Evolutionary conservation across 176 grass and related monocot genomes (phyloP), one percentile per base, ranked within the genome.

Genomic region (Chloris gayana): DNA sequence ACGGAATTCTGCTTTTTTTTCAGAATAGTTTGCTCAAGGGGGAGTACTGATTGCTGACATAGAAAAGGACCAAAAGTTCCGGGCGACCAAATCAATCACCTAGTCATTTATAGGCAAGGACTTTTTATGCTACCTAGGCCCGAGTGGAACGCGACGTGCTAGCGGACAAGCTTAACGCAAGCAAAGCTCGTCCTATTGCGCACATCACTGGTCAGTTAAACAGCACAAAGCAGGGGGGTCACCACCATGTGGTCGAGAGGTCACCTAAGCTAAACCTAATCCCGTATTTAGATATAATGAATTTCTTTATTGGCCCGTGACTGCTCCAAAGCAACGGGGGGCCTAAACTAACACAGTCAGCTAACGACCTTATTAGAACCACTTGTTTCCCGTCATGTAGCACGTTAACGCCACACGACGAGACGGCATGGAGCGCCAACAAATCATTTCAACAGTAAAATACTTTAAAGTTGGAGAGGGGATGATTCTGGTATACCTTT

Each of bases 401-500:
- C 45, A 25, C 26, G 39, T n/a, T 49, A 73, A 49, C 30, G 35
- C 73, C 33, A 41, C 72, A 22, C 24, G 7, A 37, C 18, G 54
- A 3, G 19, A 49, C 14, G 15, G 9, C 32, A 34, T 0, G 15
- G 37, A 15, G 1, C 41, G 6, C 5, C 13, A 19, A 24, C 38
- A 70, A 71, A 24, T 39, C 70, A 30, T 5, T 14, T 67, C n/a
- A 44, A 24, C 4, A 64, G 9, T 68, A 26, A 69, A 75, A 59
- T 4, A 50, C 47, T 7, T 19, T 24, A 1, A 7, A 33, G 17
- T 7, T 17, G 32, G 27, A 32, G 44, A 56, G 46, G 19, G 19
- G 0, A 38, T 2, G 26, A 66, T 13, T 63, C 2, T 26, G 56
- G 21, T 35, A 6, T 82, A 98, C 94, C 94, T 94, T 94, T 97